Conservation (phyloP, 441 rosid genomes). For the California macrophylla region DNA sequence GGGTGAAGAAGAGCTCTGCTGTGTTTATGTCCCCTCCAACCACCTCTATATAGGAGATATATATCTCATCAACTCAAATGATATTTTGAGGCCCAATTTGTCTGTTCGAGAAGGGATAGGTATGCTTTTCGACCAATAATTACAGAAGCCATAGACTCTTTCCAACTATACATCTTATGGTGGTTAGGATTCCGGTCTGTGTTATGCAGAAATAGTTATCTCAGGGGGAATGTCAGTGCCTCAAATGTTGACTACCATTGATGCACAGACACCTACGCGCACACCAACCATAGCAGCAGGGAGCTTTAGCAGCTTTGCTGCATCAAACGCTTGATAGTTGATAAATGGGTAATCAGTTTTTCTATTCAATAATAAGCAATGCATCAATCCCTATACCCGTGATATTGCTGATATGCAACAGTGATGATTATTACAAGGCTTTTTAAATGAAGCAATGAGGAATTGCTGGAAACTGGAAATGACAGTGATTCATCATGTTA, state of each 20-base stretch:
- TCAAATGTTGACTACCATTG: slow-evolving; percentile 22
- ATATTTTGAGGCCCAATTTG: slow-evolving; percentile 32
- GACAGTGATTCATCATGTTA: not conserved
- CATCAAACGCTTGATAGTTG: slow-evolving; percentile 12
- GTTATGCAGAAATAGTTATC: slow-evolving; percentile 30
- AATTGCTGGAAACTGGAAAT: not conserved
- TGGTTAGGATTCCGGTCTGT: not conserved
- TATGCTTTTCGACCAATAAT: slow-evolving; percentile 5
- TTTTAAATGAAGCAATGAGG: no score
- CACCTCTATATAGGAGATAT: slow-evolving; percentile 34
- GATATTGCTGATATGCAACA: no score
- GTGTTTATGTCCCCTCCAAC: slow-evolving; percentile 32
- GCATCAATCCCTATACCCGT: no score
- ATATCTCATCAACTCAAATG: slow-evolving; percentile 24
- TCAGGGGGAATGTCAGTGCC: slow-evolving; percentile 37
- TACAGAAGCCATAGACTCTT: not conserved
- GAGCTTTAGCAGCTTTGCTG: slow-evolving; percentile 21
- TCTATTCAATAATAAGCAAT: not conserved
- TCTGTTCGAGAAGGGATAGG: slow-evolving; percentile 40
- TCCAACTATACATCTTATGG: not conserved
- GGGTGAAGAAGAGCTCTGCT: slow-evolving; percentile 30
- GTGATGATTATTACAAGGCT: not conserved
- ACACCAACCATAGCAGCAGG: slow-evolving; percentile 14
- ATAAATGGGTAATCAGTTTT: not conserved
- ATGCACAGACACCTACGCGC: slow-evolving; percentile 6